Base-by-base conservation (phyloP, 164 flowering plant species). In the Dillenia turbinata region DNA sequence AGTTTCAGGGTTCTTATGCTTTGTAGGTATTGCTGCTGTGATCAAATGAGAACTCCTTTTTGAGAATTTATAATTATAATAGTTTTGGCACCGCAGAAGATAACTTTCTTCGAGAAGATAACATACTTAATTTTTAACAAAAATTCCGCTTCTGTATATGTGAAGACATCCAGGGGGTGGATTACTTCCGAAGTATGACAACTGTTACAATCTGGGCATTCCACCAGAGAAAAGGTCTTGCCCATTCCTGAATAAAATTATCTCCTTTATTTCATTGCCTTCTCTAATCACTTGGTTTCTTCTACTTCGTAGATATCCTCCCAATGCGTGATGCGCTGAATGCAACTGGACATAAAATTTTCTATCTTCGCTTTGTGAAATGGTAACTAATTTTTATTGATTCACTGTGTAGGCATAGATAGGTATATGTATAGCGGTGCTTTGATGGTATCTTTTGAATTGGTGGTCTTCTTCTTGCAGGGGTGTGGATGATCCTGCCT, bases 171-270 rank as follows among this genome's bases (percentile, higher is more conserved):
- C 79, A 94, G 99, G 99, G 81, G 49, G 79, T 94, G 45, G 99
- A 94, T 76, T 94, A 94, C 76, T 75, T 94, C n/a, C n/a, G 81
- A 94, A 94, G 78, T 94, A 94, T 70, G 99, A 94, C 79, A 94
- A 94, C 78, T 94, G 97, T 72, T 94, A 58, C 82, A 91, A 91
- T 76, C 75, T 89, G 47, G 99, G 94, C 57, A 85, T 94, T 52
- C 12, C 72, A 22, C 96, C 99, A 44, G 49, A 77, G 67, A 62
- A 86, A 76, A 81, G 99, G 99, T 94, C 44, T 56, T 15, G 24
- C 46, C 65, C 65, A 57, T 47, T 58, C 54, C 49, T 49, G 19
- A 55, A 40, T 48, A 40, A 19, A 52, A 53, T 16, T 47, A 12
- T 54, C 59, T 56, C 6, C n/a, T 48, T 48, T 56, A 44, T 14